A percentile compares a stretch with the other conserved stretches of the same genome.
phyloP scores from a whole-genome alignment of 208 protist genomes.

The Porcisia hertigi region DNA sequence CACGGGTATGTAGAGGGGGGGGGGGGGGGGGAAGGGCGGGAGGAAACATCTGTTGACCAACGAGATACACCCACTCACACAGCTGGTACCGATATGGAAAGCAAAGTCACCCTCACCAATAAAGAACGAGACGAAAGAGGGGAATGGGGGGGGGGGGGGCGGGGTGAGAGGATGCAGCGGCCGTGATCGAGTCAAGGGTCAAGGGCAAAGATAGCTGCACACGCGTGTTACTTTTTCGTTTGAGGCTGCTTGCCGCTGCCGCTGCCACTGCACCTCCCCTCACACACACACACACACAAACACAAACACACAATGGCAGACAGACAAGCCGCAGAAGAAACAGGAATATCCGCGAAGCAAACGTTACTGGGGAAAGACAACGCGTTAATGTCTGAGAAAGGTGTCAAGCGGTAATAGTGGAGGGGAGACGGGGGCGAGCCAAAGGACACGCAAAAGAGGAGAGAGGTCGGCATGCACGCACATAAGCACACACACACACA shows the following conservation, averaged over 20 bases:
- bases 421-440: too few relatives aligned
- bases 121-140: neutral
- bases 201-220: neutral
- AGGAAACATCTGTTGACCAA: neutral
- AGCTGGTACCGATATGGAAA: neutral
- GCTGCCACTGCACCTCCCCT: too few relatives aligned
- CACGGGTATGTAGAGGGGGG: neutral
- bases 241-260: too few relatives aligned
- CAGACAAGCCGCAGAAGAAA: too few relatives aligned
- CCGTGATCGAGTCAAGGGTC: neutral
- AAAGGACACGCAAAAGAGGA: too few relatives aligned
- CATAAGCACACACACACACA: conserved; percentile 7
- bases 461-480: neutral
- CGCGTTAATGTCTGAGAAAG: too few relatives aligned
- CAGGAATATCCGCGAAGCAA: too few relatives aligned
- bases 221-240: neutral
- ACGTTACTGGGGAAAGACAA: too few relatives aligned
- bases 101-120: neutral
- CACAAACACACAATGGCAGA: too few relatives aligned
- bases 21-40: neutral
- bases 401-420: too few relatives aligned
- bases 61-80: neutral
- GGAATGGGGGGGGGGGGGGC: neutral
- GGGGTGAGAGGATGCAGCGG: neutral
- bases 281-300: too few relatives aligned